Evolutionary conservation across 768 basidiomycete species (phyloP).

Genomic region (Lactarius sp.): DNA sequence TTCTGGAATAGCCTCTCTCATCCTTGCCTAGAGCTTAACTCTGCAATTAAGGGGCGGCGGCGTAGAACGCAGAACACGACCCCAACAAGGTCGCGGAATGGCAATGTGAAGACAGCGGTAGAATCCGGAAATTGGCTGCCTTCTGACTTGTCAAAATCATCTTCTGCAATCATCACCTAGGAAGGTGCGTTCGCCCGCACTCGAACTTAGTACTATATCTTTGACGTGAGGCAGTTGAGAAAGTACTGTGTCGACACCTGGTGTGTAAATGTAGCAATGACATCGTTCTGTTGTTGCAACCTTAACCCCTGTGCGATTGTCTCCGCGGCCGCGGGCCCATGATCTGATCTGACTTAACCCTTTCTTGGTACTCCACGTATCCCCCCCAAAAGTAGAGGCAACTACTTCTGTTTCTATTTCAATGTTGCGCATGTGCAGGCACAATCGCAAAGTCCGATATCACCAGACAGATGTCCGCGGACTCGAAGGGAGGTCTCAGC

Average conservation of each 20-base stretch:
- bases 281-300: background rate
- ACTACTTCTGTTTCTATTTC: background rate
- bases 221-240: no score
- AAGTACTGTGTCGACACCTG: no score
- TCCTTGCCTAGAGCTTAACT: no score
- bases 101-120: background rate
- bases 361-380: background rate
- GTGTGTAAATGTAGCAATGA: background rate
- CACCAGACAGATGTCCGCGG: conserved; percentile 8
- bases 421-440: background rate
- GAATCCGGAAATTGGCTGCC: background rate
- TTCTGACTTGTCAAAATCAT: background rate
- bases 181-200: background rate
- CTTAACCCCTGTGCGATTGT: background rate
- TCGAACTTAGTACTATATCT: background rate
- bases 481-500: background rate
- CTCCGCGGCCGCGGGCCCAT: no score
- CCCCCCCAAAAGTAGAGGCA: background rate
- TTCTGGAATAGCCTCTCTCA: background rate
- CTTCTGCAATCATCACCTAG: background rate
- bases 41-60: no score
- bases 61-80: background rate
- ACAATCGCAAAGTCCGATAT: conserved; percentile 16
- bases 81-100: background rate
- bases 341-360: background rate